A percentile compares a stretch with the other conserved stretches of the same genome.
Conservation (phyloP, 331 rosid species). For the Telfairia occidentalis region DNA sequence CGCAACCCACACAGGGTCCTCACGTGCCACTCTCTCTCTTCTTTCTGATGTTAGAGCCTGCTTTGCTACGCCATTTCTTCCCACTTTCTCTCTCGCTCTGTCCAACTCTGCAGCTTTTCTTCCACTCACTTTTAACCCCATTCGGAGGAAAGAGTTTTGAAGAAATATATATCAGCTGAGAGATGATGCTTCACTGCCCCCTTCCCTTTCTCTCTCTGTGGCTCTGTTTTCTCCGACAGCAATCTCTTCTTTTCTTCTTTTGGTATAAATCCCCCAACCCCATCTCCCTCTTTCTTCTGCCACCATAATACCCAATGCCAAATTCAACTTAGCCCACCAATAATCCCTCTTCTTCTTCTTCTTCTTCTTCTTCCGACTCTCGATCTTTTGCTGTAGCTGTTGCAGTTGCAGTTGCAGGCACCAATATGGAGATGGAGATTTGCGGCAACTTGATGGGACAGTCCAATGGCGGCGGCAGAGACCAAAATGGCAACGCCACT, state of each 20-base stretch:
- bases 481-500: slow-evolving; percentile 17
- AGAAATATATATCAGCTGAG: too few species aligned
- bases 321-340: background rate
- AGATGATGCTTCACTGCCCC: slow-evolving; percentile 20
- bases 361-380: background rate
- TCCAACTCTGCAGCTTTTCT: slow-evolving; percentile 28
- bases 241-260: slow-evolving; percentile 5
- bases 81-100: background rate
- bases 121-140: slow-evolving; percentile 18
- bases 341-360: background rate
- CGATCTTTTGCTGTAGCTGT: background rate
- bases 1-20: background rate
- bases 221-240: slow-evolving; percentile 3
- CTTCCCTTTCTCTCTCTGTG: background rate
- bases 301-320: background rate
- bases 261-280: slow-evolving; percentile 6
- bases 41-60: too few species aligned
- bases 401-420: background rate
- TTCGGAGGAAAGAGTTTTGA: too few species aligned
- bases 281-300: slow-evolving; percentile 7
- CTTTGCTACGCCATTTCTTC: slow-evolving; percentile 12
- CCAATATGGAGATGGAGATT: slow-evolving; percentile 32
- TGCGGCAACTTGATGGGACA: slow-evolving; percentile 46
- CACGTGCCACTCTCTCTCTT: too few species aligned
- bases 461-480: slow-evolving; percentile 24